Base-by-base conservation (phyloP, 768 basidiomycete species). In the Amyloporia xantha region DNA sequence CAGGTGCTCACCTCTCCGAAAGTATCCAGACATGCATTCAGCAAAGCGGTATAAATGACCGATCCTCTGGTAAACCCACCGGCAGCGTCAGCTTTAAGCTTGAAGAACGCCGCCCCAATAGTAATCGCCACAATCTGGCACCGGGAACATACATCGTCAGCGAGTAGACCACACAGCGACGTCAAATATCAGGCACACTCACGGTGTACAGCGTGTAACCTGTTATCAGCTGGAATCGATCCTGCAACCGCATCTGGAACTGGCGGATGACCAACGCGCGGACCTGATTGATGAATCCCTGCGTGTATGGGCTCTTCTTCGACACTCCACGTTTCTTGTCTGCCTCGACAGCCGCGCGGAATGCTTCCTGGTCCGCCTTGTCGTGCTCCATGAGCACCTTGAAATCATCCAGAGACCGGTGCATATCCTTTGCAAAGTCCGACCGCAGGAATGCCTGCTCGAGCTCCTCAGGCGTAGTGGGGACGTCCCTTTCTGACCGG, bases 1-100 rank as follows among this genome's bases (percentile, higher is more conserved):
- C n/a, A n/a, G n/a, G n/a, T 44, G 63, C 66, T 21, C 62, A 80
- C 76, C 71, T 85, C 88, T 40, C 78, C 75, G 56, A 87, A 88
- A 0, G 84, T 84, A 56, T 87, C 82, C 46, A 89, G 69, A 60
- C 77, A 77, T 39, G 79, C 81, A 0, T 80, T 77, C 37, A 92
- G 64, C 50, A 89, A 64, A 13, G 79, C 80, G 33, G 74, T 65
- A 62, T 93, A 92, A 45, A 94, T 77, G 25, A 91, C 79, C 66
- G 86, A 75, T 40, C 89, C 90, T 53, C 91, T 80, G 20, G 91
- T 91, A 68, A 96, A 96, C 0, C 84, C 88, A 26, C 92, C 92
- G 35, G 76, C 74, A 5, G 91, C 79, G 0, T 85, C 83, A 12
- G 74, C 59, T 1, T 89, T 86, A 42, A 86, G 75, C 41, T 84